These are phyloP conservation scores for Stylosanthes scabra DNA, from an alignment of 331 rosid species.

Conservation along the genomic window DNA sequence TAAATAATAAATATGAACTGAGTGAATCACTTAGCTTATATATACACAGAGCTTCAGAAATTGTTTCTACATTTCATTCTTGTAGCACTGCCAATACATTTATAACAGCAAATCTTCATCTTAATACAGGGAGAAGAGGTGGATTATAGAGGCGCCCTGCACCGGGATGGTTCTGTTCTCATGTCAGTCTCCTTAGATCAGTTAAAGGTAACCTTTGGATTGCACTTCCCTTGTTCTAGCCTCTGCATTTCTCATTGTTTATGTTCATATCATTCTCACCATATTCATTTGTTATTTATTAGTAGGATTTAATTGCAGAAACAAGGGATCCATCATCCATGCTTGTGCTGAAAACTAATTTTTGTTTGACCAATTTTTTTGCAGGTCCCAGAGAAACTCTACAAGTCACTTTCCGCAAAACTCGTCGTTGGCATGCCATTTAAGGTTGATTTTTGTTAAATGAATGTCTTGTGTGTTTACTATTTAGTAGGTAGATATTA, in stretches of 20 bases:
- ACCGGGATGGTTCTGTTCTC: conserved; percentile 98
- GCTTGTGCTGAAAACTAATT: conserved; percentile 1
- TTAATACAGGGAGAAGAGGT: conserved; percentile 88
- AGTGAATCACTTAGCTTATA: neutral
- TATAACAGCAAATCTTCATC: conserved; percentile 26
- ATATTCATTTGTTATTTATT: neutral
- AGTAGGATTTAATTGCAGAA: neutral
- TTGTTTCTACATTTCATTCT: conserved; percentile 4
- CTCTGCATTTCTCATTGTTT: conserved; percentile 13
- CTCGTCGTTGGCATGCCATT: conserved; percentile 97
- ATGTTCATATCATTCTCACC: conserved; percentile 12
- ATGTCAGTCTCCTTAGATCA: conserved; percentile 90
- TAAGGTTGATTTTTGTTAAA: conserved; percentile 60
- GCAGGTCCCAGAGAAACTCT: conserved; percentile 87
- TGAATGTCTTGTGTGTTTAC: conserved; percentile 35
- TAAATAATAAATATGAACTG: conserved; percentile 32
- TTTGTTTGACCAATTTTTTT: conserved; percentile 12
- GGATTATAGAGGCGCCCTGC: conserved; percentile 95
- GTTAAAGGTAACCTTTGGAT: conserved; percentile 65
- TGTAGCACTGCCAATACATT: conserved; percentile 2
- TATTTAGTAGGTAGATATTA: conserved; percentile 39
- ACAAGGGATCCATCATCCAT: neutral
- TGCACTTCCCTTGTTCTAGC: conserved; percentile 16
- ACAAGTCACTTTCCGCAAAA: conserved; percentile 91
- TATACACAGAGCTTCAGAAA: neutral